These are phyloP conservation scores for Euphorbia pulcherrima DNA, from an alignment of 345 rosid species.

Conservation along the genomic window DNA sequence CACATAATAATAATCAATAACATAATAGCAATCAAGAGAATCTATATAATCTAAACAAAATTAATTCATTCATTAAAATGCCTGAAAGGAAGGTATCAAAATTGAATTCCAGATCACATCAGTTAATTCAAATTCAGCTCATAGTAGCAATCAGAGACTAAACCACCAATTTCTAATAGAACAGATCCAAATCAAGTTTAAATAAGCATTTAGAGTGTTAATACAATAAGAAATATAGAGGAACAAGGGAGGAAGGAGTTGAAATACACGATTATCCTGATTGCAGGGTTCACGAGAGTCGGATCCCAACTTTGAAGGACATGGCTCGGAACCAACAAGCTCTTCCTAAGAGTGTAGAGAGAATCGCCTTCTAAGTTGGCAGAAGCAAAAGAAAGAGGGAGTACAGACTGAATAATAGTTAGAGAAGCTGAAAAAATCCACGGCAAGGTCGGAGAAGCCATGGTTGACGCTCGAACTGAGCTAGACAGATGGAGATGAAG, in stretches of 20 bases:
- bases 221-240: neutral
- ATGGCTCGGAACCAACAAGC: conserved; percentile 74
- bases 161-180: neutral
- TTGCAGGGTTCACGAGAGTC: conserved; percentile 86
- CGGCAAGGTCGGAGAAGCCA: conserved; percentile 45
- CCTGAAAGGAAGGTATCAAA: no score
- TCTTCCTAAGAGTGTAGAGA: conserved; percentile 57
- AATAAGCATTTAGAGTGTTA: neutral
- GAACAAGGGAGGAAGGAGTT: neutral
- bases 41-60: no score
- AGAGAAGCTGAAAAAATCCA: conserved; percentile 36
- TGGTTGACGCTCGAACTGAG: conserved; percentile 11
- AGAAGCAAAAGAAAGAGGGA: conserved; percentile 25
- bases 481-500: neutral
- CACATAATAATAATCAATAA: no score
- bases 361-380: conserved; percentile 93
- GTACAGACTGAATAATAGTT: conserved; percentile 16
- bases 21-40: no score
- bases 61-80: no score
- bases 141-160: neutral
- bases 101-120: no score
- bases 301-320: conserved; percentile 99
- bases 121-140: no score
- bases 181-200: neutral
- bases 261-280: conserved; percentile 71